These are phyloP conservation scores for Tarenaya hassleriana DNA, from an alignment of 345 rosid species.

Conservation along the genomic window DNA sequence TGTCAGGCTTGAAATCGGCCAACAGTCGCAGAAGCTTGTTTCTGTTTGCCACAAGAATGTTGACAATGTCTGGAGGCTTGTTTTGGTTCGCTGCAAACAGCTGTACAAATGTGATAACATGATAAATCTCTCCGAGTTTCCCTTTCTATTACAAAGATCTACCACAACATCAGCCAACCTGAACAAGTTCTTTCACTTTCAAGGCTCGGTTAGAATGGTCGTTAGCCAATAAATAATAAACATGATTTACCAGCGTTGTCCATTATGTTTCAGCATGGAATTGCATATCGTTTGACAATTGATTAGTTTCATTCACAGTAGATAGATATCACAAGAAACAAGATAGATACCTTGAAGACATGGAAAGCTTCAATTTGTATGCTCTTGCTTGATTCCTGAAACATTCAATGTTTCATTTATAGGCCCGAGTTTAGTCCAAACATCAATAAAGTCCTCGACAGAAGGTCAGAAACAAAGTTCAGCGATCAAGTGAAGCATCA, in stretches of 20 bases:
- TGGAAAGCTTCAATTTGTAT: conserved; percentile 98
- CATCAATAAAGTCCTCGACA: background rate
- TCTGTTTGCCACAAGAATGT: conserved; percentile 57
- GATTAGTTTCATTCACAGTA: background rate
- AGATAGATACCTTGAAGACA: conserved; percentile 77
- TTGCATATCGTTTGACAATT: no score
- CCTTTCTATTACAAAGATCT: no score
- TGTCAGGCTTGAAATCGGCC: conserved; percentile 62
- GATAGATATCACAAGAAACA: background rate
- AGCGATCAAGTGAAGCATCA: conserved; percentile 18
- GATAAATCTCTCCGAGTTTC: no score
- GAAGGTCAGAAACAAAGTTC: conserved; percentile 4
- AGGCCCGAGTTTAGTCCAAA: conserved; percentile 4
- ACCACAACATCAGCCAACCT: background rate
- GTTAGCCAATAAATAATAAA: background rate
- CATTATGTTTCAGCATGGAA: background rate
- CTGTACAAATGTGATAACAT: conserved; percentile 28
- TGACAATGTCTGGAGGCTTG: conserved; percentile 55
- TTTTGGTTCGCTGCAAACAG: conserved; percentile 77
- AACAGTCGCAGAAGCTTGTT: conserved; percentile 70
- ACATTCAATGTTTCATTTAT: conserved; percentile 7
- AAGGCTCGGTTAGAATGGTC: no score
- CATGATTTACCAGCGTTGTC: conserved; percentile 1
- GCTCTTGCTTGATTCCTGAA: conserved; percentile 93
- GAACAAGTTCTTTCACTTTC: no score